Evolutionary conservation across 2,329 filamentous ascomycete genomes (phyloP).

Genomic region (Sphaerulina vaccinii): DNA sequence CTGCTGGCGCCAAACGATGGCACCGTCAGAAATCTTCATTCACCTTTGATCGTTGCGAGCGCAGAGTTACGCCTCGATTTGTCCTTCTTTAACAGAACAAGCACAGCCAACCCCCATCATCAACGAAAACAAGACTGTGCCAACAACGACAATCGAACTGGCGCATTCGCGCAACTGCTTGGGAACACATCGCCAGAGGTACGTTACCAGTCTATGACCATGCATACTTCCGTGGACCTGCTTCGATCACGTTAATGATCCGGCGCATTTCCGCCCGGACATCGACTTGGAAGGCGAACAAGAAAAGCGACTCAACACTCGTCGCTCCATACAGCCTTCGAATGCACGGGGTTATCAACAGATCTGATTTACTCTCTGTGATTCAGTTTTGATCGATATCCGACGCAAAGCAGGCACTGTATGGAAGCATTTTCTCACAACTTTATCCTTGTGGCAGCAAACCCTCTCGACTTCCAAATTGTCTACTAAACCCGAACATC

Average conservation of each 20-base stretch:
- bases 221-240: background rate
- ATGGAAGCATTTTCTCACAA: background rate
- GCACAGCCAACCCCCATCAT: background rate
- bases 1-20: conserved; percentile 6
- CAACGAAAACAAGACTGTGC: conserved; percentile 7
- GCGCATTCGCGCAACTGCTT: background rate
- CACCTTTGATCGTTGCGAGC: conserved; percentile 7
- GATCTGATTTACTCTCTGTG: background rate
- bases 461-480: background rate
- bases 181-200: background rate
- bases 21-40: background rate
- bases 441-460: background rate
- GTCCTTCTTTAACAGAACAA: background rate
- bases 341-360: background rate
- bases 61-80: background rate
- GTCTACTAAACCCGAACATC: background rate
- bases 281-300: background rate
- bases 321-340: background rate
- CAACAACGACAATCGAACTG: background rate
- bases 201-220: background rate
- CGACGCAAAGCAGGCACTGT: background rate
- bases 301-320: background rate
- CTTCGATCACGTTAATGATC: background rate
- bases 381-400: background rate
- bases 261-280: background rate